A percentile compares a stretch with the other conserved stretches of the same genome.
phyloP scores from a whole-genome alignment of 768 basidiomycete species.

The Steccherinum ochraceum region DNA sequence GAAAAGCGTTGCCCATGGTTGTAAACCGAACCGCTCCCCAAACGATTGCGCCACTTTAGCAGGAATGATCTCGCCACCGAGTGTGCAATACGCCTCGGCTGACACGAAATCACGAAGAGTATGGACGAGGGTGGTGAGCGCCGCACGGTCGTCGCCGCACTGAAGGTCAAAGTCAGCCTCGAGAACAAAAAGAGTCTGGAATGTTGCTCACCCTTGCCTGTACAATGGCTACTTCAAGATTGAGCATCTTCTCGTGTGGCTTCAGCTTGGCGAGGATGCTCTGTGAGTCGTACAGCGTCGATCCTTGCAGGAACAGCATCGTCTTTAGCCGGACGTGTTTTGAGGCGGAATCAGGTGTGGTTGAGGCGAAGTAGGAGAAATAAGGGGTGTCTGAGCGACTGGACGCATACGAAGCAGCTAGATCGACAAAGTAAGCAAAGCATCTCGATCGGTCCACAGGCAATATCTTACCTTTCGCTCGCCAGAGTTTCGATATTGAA shows the following conservation, averaged over 20 bases:
- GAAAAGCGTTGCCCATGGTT: conserved; percentile 49
- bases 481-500: conserved; percentile 56
- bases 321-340: conserved; percentile 71
- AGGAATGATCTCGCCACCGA: conserved; percentile 70
- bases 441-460: no score
- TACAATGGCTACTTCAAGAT: conserved; percentile 71
- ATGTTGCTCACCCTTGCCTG: conserved; percentile 59
- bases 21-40: conserved; percentile 43
- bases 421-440: conserved; percentile 4
- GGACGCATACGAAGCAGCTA: conserved; percentile 24
- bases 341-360: conserved; percentile 71
- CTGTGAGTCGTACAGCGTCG: conserved; percentile 63
- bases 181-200: background rate
- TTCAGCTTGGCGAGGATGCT: no score
- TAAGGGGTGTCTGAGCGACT: conserved; percentile 35
- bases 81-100: conserved; percentile 82
- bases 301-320: conserved; percentile 76
- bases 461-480: conserved; percentile 56
- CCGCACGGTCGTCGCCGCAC: conserved; percentile 54
- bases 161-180: conserved; percentile 15
- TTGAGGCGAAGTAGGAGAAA: conserved; percentile 73
- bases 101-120: conserved; percentile 67
- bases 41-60: conserved; percentile 46
- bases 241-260: conserved; percentile 46
- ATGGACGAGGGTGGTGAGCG: conserved; percentile 61